Evolutionary conservation across 2,329 filamentous ascomycete species (phyloP), one percentile per base, ranked within the genome.

Genomic region (Cladosporium sp.): DNA sequence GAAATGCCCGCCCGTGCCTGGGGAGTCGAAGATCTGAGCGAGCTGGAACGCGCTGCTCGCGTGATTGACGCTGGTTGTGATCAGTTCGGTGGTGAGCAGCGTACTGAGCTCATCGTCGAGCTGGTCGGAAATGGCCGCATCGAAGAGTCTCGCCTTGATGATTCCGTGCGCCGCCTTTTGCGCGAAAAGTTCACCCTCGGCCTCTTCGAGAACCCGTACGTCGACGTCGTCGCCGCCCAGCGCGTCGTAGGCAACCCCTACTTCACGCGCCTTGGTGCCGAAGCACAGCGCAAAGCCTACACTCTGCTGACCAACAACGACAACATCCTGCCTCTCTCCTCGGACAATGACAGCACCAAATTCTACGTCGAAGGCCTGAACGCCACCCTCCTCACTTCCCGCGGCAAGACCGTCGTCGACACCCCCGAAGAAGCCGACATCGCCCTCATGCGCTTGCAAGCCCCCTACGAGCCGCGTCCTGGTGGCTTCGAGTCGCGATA

Each of bases 21-120:
- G 76, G 77, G 77, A 1, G 67, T 73, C 1, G 76, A 80, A 54
- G 59, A 71, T 44, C 61, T 75, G 1, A 72, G 59, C 17, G 72
- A 68, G 50, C 56, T 72, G 1, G 64, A 79, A 52, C 66, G 75
- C 7, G 69, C 62, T 3, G 66, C 61, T 13, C 72, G 64, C 53
- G 67, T 80, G 7, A 55, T 80, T 1, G 70, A 78, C 7, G 76
- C 77, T 0, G 77, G 77, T 0, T 73, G 72, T 29, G 77, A 80
- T 52, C 76, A 78, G 51, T 71, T 80, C 43, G 77, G 77, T 1
- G 77, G 77, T 9, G 77, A 80, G 57, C 56, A 66, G 3, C 61
- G 71, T 0, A 69, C 74, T 0, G 76, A 80, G 48, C 32, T 44
- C 4, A 39, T 43, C 22, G 24, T 50, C 20, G 41, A 50, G 40